phyloP scores from a whole-genome alignment of 169 alveolate genomes.

The Cryptosporidium sp. region DNA sequence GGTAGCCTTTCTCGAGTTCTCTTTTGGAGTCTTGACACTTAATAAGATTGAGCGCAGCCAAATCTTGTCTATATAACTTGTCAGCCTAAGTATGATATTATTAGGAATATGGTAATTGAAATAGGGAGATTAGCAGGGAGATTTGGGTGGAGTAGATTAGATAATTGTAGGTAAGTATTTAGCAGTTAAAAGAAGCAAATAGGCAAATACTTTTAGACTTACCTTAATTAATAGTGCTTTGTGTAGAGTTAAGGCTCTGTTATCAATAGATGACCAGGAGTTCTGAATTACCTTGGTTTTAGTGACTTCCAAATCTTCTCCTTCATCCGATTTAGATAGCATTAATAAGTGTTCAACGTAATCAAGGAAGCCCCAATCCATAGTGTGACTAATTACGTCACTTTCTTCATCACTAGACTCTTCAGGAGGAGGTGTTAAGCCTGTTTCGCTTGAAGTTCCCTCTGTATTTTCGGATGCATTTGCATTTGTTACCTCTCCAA shows the following conservation, averaged over 20 bases:
- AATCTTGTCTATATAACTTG: slow-evolving; percentile 36
- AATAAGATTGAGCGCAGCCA: slow-evolving; percentile 36
- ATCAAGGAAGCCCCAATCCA: slow-evolving; percentile 71
- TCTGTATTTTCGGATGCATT: slow-evolving; percentile 1
- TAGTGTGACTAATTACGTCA: slow-evolving; percentile 49
- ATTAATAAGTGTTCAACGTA: slow-evolving; percentile 63
- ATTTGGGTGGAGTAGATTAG: no score
- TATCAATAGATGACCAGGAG: slow-evolving; percentile 59
- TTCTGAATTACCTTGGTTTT: slow-evolving; percentile 49
- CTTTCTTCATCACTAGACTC: slow-evolving; percentile 58
- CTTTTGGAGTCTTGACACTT: slow-evolving; percentile 44
- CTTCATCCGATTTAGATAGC: slow-evolving; percentile 52
- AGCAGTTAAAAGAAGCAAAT: background rate
- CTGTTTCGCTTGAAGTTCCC: slow-evolving; percentile 43
- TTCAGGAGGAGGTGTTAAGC: slow-evolving; percentile 40
- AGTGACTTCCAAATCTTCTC: slow-evolving; percentile 36
- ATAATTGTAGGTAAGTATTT: background rate
- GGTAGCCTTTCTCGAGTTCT: slow-evolving; percentile 16
- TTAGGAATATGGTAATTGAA: background rate
- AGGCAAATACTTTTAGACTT: background rate
- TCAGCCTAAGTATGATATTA: slow-evolving; percentile 34
- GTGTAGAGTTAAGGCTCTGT: slow-evolving; percentile 46
- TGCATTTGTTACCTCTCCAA: slow-evolving; percentile 3
- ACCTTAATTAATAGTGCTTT: slow-evolving; percentile 53
- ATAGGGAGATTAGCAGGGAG: background rate